phyloP scores from a whole-genome alignment of 164 flowering plant species.

The Annona squamosa region DNA sequence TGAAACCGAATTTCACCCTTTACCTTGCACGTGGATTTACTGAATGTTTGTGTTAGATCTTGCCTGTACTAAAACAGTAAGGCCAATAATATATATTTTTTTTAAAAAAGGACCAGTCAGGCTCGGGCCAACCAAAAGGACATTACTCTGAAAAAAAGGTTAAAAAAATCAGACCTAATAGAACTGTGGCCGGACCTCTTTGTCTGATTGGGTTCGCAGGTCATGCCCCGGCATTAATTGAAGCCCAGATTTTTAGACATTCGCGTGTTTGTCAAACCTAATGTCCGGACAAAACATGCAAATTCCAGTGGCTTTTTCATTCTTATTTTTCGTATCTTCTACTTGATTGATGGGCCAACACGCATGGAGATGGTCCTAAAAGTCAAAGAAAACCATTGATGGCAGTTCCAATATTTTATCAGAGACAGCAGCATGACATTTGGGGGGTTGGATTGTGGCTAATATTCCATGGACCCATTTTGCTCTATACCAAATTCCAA shows the following conservation, averaged over 20 bases:
- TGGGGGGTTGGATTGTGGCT: neutral
- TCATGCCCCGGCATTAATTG: neutral
- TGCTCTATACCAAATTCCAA: neutral
- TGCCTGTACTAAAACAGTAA: no score
- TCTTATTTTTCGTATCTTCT: neutral
- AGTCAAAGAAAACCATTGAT: neutral
- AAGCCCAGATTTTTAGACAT: neutral
- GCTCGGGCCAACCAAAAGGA: neutral
- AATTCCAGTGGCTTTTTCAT: no score
- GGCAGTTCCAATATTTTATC: neutral
- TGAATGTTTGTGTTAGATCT: no score
- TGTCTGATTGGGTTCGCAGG: neutral
- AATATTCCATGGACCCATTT: neutral
- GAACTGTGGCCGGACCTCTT: neutral
- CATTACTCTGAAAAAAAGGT: no score
- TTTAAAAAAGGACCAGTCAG: neutral
- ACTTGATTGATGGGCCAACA: neutral
- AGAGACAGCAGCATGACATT: neutral
- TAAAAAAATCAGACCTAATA: neutral
- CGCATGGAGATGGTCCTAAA: neutral
- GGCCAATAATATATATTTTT: no score
- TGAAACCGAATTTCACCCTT: no score
- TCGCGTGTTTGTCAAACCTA: neutral
- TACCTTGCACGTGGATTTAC: no score
- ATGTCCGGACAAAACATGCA: neutral